These are phyloP conservation scores for Cichorium intybus DNA, from an alignment of 140 eudicot genomes.

Conservation along the genomic window DNA sequence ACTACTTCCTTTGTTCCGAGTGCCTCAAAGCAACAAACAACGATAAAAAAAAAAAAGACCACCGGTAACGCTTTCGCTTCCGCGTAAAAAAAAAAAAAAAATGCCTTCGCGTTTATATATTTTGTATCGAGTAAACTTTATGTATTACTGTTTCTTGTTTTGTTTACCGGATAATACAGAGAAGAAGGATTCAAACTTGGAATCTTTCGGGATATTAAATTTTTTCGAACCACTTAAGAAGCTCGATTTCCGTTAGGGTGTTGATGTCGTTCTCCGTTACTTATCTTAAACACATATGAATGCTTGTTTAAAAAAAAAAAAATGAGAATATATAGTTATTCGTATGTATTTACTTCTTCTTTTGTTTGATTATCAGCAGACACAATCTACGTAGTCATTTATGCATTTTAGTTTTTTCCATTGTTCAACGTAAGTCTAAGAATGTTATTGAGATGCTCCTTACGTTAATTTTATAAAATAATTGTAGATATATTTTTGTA, in stretches of 20 bases:
- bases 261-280: background rate
- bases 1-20: slow-evolving; percentile 30
- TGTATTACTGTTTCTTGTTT: background rate
- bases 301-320: no score
- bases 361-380: background rate
- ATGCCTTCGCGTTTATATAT: background rate
- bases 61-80: slow-evolving; percentile 3
- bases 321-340: background rate
- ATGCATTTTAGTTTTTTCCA: background rate
- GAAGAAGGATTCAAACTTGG: background rate
- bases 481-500: background rate
- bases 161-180: background rate
- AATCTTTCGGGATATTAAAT: background rate
- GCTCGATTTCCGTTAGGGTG: background rate
- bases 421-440: background rate
- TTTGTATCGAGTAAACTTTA: background rate
- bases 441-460: background rate
- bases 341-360: background rate
- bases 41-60: background rate
- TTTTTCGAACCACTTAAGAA: background rate
- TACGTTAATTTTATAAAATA: background rate
- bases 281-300: background rate
- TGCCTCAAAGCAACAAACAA: background rate
- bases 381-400: background rate
- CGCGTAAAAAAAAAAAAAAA: no score